Percentiles rank a stretch among this genome's conserved stretches.
These are phyloP conservation scores for Symbiodinium pilosum DNA, from an alignment of 73 alveolate genomes.

Conservation along the genomic window DNA sequence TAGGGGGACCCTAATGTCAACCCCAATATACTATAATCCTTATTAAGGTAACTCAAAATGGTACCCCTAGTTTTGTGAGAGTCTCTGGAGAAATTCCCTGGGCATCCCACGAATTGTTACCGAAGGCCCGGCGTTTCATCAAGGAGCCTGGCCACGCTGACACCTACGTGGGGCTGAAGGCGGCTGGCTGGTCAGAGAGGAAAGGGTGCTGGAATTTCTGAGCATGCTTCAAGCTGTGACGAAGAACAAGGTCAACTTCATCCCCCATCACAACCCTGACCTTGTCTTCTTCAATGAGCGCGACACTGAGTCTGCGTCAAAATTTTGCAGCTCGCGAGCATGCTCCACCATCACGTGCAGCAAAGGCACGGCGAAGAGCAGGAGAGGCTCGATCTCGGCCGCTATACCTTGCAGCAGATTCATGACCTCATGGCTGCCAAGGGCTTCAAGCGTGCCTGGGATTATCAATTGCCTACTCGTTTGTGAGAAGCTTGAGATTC, in stretches of 20 bases:
- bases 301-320: background rate
- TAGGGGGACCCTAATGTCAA: too few relatives aligned
- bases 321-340: background rate
- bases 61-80: too few relatives aligned
- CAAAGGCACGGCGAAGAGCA: slow-evolving; percentile 79
- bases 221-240: background rate
- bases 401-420: slow-evolving; percentile 65
- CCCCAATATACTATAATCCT: too few relatives aligned
- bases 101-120: background rate
- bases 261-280: slow-evolving; percentile 90
- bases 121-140: slow-evolving; percentile 90
- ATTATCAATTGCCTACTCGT: background rate
- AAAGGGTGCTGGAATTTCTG: background rate
- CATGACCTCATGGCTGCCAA: slow-evolving; percentile 67
- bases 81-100: background rate
- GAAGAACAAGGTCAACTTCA: slow-evolving; percentile 82
- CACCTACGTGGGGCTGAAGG: slow-evolving; percentile 89
- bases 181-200: too few relatives aligned
- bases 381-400: slow-evolving; percentile 84
- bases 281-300: slow-evolving; percentile 77
- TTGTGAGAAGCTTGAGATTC: background rate
- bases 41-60: too few relatives aligned
- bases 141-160: slow-evolving; percentile 95
- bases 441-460: slow-evolving; percentile 77
- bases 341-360: background rate